These are phyloP conservation scores for Beauveria pseudobassiana DNA, from an alignment of 2,329 filamentous ascomycete species.

Conservation along the genomic window DNA sequence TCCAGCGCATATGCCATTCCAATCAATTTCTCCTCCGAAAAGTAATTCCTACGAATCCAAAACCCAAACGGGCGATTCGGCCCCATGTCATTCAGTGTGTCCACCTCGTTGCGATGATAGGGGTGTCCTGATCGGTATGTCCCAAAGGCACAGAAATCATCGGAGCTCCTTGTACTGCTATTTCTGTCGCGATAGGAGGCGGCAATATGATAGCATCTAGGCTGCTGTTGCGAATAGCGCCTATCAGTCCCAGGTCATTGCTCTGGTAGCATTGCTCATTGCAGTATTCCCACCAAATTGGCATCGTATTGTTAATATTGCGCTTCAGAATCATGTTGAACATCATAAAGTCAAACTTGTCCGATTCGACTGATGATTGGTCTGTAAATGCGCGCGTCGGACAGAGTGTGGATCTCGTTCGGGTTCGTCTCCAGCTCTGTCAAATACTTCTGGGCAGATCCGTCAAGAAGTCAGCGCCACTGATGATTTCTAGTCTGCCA, in stretches of 20 bases:
- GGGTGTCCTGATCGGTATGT: conserved; percentile 42
- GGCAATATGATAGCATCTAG: conserved; percentile 58
- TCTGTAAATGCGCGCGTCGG: conserved; percentile 49
- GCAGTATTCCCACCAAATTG: conserved; percentile 52
- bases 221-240: conserved; percentile 46
- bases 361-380: conserved; percentile 42
- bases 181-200: conserved; percentile 38
- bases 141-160: conserved; percentile 58
- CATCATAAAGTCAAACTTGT: conserved; percentile 47
- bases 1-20: conserved; percentile 63
- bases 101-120: conserved; percentile 36
- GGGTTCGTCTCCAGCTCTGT: conserved; percentile 50
- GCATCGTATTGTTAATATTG: conserved; percentile 45
- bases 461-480: conserved; percentile 49
- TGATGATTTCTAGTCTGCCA: conserved; percentile 43
- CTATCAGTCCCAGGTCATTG: conserved; percentile 50
- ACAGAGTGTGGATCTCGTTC: conserved; percentile 42
- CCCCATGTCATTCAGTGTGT: conserved; percentile 43
- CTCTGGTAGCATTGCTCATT: conserved; percentile 43
- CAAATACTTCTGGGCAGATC: conserved; percentile 50
- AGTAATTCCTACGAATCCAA: conserved; percentile 52
- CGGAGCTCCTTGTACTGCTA: conserved; percentile 51
- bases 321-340: conserved; percentile 50
- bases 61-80: conserved; percentile 56
- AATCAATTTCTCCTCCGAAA: conserved; percentile 54